Evolutionary conservation across 805 yeast genomes (phyloP), one percentile per base, ranked within the genome.

Genomic region (Teunomyces panamensis): DNA sequence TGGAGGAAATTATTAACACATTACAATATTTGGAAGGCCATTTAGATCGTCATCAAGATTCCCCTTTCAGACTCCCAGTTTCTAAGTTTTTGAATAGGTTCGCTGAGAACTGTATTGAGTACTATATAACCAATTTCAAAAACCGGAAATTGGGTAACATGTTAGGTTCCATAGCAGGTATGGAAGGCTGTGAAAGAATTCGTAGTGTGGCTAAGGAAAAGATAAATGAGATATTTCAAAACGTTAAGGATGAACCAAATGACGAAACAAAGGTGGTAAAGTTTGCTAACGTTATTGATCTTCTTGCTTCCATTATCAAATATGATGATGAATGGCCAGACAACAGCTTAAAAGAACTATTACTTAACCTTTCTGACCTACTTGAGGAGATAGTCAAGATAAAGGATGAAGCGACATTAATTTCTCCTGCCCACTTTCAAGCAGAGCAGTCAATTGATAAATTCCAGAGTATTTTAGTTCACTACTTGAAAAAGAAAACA

Each of bases 1-100:
- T 95, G 83, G 92, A 89, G 44, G 96, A 90, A 56, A 77, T 94
- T 47, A 78, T 94, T 57, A 78, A 77, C 46, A 85, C 92, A 3
- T 77, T 94, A 48, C 80, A 85, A 53, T 83, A 81, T 49, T 70
- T 94, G 58, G 99, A 94, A 65, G 82, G 85, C 3, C 85, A 85
- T 50, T 71, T 94, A 56, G 85, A 96, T 48, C 83, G 97, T 17
- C 89, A 87, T 52, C 87, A 89, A 48, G 76, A 75, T 36, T 89
- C 97, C 1, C 97, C 98, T 3, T 91, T 94, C 74, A 77, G 99
- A 54, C 77, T 73, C n/a, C 97, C 99, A 2, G 80, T 92, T 41
- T 91, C 95, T 6, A 86, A 85, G 61, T 94, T 87, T 59, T 70
- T 94, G 66, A 82, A 90, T 64, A 74, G 96, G 50, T 92, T 90